Evolutionary conservation across 2,329 filamentous ascomycete genomes (phyloP), one percentile per base, ranked within the genome.

Genomic region (Malbranchea cinnamomea): DNA sequence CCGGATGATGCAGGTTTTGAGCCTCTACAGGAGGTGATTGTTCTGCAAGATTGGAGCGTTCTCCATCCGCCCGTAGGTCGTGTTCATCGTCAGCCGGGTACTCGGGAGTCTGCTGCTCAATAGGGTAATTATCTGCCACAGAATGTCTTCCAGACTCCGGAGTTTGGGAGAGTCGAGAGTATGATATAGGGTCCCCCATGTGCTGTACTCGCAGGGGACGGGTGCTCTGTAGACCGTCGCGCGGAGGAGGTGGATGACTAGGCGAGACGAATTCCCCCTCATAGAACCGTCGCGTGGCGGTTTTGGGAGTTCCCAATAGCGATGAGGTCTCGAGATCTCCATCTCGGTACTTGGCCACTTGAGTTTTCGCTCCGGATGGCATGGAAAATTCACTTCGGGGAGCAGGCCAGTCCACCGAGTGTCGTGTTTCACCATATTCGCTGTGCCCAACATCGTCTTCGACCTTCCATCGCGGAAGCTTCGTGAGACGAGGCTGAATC

Each of bases 381-480:
- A 32, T 32, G 8, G 37, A 27, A 28, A 49, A 37, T 22, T 44
- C 42, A 14, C 43, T 39, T 18, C 45, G 42, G 19, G 43, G 45
- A 17, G 43, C 35, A 9, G 43, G 39, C 47, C 50, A 54, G 19
- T 45, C 40, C 16, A 39, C 40, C 7, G 47, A 48, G 10, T 49
- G 54, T 15, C 43, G 45, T 24, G 37, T 41, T 11, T 36, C 31
- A n/a, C 36, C 35, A 17, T 39, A 37, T 33, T 43, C 40, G 17
- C 38, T 40, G 4, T 39, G 27, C 6, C 45, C 39, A 23, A 45
- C 35, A 26, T 42, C 39, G 26, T 43, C 41, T 26, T 43, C 41
- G 38, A 39, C 37, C 34, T 47, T 51, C 48, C 45, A 52, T 19
- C n/a, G n/a, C n/a, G n/a, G n/a, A n/a, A 51, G 46, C 30, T 42